These are phyloP conservation scores for Leccinum uliginosum DNA, from an alignment of 768 basidiomycete species.

Conservation along the genomic window DNA sequence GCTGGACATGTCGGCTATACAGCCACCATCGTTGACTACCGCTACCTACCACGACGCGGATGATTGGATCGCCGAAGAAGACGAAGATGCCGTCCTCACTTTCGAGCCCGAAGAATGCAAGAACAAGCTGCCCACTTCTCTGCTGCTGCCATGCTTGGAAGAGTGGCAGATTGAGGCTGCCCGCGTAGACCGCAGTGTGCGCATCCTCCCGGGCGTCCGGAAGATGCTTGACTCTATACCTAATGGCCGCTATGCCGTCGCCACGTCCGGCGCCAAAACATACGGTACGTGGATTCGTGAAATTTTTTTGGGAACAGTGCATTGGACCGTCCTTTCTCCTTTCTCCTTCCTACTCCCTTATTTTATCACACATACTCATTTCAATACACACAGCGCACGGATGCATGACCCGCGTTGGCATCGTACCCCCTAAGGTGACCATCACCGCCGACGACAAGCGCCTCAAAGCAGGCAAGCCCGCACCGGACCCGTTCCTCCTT, in stretches of 20 bases:
- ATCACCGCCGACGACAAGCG: constrained; percentile 77
- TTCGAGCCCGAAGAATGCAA: constrained; percentile 26
- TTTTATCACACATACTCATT: neutral
- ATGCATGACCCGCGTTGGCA: constrained; percentile 69
- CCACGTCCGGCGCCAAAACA: constrained; percentile 70
- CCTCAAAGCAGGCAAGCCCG: constrained; percentile 61
- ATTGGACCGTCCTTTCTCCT: neutral
- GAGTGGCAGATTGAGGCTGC: constrained; percentile 57
- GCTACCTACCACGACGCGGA: constrained; percentile 12
- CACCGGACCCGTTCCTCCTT: constrained; percentile 61
- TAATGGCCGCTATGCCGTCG: constrained; percentile 62
- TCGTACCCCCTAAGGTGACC: constrained; percentile 60
- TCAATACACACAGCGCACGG: constrained; percentile 42
- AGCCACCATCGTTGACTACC: neutral
- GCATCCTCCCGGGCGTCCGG: constrained; percentile 67
- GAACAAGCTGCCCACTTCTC: neutral
- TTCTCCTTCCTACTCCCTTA: neutral
- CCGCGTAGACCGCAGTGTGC: constrained; percentile 57
- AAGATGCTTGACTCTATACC: constrained; percentile 64
- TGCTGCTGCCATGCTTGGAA: constrained; percentile 29
- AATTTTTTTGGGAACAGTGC: neutral
- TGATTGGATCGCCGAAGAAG: constrained; percentile 31
- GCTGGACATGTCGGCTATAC: constrained; percentile 34
- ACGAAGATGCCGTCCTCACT: constrained; percentile 28
- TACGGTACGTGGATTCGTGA: constrained; percentile 41